These are phyloP conservation scores for Mycena kentingensis DNA, from an alignment of 768 basidiomycete genomes.

Conservation along the genomic window DNA sequence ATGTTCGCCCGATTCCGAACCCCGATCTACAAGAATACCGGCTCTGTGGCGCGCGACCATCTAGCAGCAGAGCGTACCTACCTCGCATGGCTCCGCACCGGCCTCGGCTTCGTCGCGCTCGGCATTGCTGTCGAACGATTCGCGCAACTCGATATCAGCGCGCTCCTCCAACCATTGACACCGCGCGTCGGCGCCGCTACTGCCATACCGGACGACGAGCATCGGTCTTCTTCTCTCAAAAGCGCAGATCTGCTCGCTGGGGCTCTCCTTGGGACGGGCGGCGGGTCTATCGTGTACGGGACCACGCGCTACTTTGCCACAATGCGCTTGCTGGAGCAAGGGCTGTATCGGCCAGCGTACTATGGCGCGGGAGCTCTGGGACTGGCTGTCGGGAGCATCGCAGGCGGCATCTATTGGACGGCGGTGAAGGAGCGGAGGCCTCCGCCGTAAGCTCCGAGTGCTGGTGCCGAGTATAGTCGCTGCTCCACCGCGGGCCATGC, in stretches of 20 bases:
- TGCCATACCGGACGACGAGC: too few species aligned
- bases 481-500: too few species aligned
- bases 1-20: conserved; percentile 8
- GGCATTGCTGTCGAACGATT: conserved; percentile 40
- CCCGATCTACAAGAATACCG: conserved; percentile 41
- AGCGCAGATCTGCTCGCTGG: conserved; percentile 6
- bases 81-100: conserved; percentile 47
- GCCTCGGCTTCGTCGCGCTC: conserved; percentile 41
- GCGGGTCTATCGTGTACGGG: conserved; percentile 17
- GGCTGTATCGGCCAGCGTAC: conserved; percentile 13
- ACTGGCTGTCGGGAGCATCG: conserved; percentile 6
- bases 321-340: conserved; percentile 11
- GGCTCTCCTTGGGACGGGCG: conserved; percentile 10
- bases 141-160: conserved; percentile 3
- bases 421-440: conserved; percentile 4
- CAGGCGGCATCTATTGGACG: conserved; percentile 6
- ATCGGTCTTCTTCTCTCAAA: too few species aligned
- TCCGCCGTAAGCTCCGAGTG: background rate
- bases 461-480: too few species aligned
- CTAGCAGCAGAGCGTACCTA: conserved; percentile 47
- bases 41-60: conserved; percentile 47
- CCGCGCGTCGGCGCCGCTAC: too few species aligned
- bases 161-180: too few species aligned
- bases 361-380: conserved; percentile 11
- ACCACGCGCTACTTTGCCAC: conserved; percentile 11